Evolutionary conservation across 139 green algal genomes (phyloP), one percentile per base, ranked within the genome.

Genomic region (Closterium sp.): DNA sequence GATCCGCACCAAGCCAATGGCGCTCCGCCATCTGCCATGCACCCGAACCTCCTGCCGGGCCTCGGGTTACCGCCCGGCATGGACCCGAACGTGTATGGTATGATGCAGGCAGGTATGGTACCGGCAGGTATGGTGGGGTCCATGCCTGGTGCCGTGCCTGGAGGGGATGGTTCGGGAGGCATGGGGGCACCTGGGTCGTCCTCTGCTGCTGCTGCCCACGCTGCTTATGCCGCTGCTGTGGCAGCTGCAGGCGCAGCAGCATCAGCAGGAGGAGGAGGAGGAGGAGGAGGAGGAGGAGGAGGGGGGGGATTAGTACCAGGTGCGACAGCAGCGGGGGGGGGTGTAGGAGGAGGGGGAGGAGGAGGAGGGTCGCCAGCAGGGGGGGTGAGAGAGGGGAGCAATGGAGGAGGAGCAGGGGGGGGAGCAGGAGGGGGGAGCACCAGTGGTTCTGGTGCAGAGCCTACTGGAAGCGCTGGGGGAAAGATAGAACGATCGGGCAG

Each of bases 401-500:
- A 79, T 13, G 62, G 62, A 79, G 62, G 62, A 79, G 62, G 17
- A 79, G 62, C 17, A 79, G 62, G 62, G 62, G 62, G 62, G 13
- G 62, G 17, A 79, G 62, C 17, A 79, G 62, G 62, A 79, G 62
- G 13, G 19, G 62, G 62, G 62, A 13, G 17, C 62, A 27, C 17
- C 4, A 13, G 62, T 79, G 62, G 62, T 1, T 27, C 62, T 79
- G 11, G 11, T 79, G 62, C 62, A 27, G 62, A 24, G 17, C 62
- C 62, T 11, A 79, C 62, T 79, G 62, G 4, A 27, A 79, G 62
- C 19, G 62, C 62, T 6, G 62, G 62, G 11, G 62, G 62, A 24
- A 91, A 91, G 89, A 91, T 91, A 7, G 89, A 91, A 11, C 62
- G 89, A 29, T 89, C 89, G 1, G 30, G 10, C n/a, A 89, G 30